Base-by-base conservation (phyloP, 1,284 basidiomycete species). In the Cutaneotrichosporon cavernicola region DNA sequence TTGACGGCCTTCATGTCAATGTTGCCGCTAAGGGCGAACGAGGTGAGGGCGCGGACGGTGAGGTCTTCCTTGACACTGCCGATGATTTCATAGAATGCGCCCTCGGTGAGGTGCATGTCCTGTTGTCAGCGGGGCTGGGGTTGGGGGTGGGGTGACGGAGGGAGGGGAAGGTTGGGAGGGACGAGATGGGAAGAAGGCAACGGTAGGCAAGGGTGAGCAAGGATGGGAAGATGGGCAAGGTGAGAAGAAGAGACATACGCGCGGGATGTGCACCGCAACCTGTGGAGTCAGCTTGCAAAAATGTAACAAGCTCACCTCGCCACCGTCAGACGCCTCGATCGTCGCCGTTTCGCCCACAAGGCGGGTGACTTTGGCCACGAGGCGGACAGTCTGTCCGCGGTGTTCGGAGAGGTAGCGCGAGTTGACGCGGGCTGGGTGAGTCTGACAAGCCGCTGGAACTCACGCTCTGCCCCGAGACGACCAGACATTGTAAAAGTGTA, bases 311-410 rank as follows among this genome's bases (percentile, higher is more conserved):
- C 77, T 66, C 57, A 80, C 80, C 73, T 92, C 83, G 0, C 87
- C 89, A 1, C 87, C 87, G 73, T 95, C 92, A 40, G 84, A 83
- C 0, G 90, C 85, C 69, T 89, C 83, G 30, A 92, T 86, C 10
- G 86, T 83, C 2, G 87, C 85, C 1, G 78, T 78, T 9, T 85
- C 85, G n/a, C 83, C 84, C 21, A 84, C 82, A 62, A 87, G 79
- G 70, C 82, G 85, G 62, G 90, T 71, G 30, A 89, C 81, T 78
- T 90, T 91, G 70, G 88, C 88, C 0, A 87, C 83, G 14, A 95
- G 73, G 43, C 91, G 82, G n/a, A 94, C 87, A 0, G 83, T 86
- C 60, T 86, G 84, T 7, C 76, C 76, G 22, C 61, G 63, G 65
- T 76, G 73, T 49, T 78, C 62, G 21, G 61, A 57, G 22, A 81